Conservation (phyloP, 768 basidiomycete genomes). For the Mycena indigotica region DNA sequence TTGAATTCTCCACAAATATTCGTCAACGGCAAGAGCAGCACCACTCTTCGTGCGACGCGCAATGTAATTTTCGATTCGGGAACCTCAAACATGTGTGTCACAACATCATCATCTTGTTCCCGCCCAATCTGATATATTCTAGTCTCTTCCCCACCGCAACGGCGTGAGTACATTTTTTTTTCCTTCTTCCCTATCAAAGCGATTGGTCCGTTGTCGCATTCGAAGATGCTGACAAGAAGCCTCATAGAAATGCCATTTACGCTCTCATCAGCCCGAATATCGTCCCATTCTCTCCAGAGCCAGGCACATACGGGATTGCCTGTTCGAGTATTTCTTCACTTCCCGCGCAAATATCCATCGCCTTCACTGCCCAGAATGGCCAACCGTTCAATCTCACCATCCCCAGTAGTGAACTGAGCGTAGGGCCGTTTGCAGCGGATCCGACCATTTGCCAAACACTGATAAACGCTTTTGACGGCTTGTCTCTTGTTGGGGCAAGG, state of each 20-base stretch:
- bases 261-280: constrained; percentile 61
- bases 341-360: constrained; percentile 54
- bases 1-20: constrained; percentile 47
- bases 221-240: neutral
- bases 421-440: constrained; percentile 57
- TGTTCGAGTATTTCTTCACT: constrained; percentile 49
- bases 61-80: constrained; percentile 60
- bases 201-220: neutral
- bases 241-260: constrained; percentile 49
- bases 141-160: constrained; percentile 48
- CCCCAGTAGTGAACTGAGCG: constrained; percentile 57
- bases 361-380: constrained; percentile 54
- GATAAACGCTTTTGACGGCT: constrained; percentile 59
- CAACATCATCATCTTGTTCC: too few relatives aligned
- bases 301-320: constrained; percentile 58
- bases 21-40: constrained; percentile 56
- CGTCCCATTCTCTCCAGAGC: constrained; percentile 50
- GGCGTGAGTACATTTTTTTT: constrained; percentile 40
- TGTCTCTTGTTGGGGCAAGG: constrained; percentile 53
- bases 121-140: neutral
- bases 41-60: constrained; percentile 40
- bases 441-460: constrained; percentile 55
- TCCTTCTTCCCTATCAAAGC: too few relatives aligned
- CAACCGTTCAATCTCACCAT: constrained; percentile 57
- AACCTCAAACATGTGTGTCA: constrained; percentile 48